Conservation (phyloP, 139 green algal genomes). For the Tetradesmus obliquus region DNA sequence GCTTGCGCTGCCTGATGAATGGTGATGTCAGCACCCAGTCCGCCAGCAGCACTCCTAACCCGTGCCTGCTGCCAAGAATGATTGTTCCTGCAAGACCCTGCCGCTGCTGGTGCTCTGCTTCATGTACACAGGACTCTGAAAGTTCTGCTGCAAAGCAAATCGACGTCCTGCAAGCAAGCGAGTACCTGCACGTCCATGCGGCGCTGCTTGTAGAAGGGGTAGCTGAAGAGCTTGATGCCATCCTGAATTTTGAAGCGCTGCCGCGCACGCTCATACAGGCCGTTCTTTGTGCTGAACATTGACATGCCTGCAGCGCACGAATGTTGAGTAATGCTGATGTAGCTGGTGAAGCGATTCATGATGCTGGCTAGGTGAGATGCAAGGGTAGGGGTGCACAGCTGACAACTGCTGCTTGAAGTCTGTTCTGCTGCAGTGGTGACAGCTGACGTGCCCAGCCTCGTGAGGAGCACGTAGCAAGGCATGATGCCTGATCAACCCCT, state of each 20-base stretch:
- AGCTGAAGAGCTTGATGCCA: slow-evolving; percentile 92
- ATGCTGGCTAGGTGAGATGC: too few species aligned
- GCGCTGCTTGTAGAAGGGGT: slow-evolving; percentile 83
- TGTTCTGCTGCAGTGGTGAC: neutral
- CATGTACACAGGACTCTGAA: too few species aligned
- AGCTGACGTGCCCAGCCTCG: neutral
- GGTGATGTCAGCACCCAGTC: too few species aligned
- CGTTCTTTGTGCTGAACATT: slow-evolving; percentile 88
- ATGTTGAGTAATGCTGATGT: neutral
- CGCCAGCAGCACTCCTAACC: too few species aligned
- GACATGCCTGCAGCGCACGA: slow-evolving; percentile 80
- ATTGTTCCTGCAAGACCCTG: neutral
- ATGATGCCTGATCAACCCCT: neutral
- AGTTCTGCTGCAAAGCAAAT: too few species aligned
- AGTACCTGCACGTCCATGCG: slow-evolving; percentile 64
- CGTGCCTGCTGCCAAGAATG: neutral
- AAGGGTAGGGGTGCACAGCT: neutral
- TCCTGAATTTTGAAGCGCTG: slow-evolving; percentile 82
- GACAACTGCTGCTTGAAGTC: neutral
- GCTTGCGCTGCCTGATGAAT: too few species aligned
- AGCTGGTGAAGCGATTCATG: neutral
- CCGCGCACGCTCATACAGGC: slow-evolving; percentile 87
- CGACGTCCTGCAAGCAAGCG: too few species aligned
- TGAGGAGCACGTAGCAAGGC: neutral
- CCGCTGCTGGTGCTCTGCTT: too few species aligned